Evolutionary conservation across 2,329 filamentous ascomycete genomes (phyloP).

Genomic region (Cucurbitaria berberidis): DNA sequence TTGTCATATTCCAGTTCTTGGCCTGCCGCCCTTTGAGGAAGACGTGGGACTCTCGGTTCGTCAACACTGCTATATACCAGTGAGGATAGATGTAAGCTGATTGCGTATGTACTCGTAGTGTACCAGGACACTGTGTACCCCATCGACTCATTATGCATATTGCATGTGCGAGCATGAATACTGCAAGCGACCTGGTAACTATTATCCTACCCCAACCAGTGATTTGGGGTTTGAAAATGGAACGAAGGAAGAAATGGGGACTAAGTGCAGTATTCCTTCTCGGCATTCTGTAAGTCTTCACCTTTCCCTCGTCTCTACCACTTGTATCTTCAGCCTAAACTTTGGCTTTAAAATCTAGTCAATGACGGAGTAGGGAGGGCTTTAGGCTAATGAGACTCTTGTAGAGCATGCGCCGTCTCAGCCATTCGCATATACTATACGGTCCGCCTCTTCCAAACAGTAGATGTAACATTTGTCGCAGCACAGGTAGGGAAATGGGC

Average conservation of each 20-base stretch:
- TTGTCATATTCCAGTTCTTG: conserved; percentile 24
- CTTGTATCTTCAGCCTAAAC: too few relatives aligned
- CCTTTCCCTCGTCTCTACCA: too few relatives aligned
- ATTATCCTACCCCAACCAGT: conserved; percentile 24
- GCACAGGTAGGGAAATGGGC: conserved; percentile 24
- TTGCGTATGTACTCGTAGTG: too few relatives aligned
- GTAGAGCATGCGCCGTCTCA: conserved; percentile 18
- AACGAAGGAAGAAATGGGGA: conserved; percentile 11
- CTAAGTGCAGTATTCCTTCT: conserved; percentile 21
- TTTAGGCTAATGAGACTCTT: too few relatives aligned
- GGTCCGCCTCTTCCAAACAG: conserved; percentile 6
- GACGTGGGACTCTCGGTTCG: conserved; percentile 21
- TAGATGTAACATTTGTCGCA: conserved; percentile 18
- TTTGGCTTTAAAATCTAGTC: background rate
- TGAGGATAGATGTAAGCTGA: too few relatives aligned
- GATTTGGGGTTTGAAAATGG: conserved; percentile 22
- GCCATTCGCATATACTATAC: conserved; percentile 19
- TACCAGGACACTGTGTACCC: conserved; percentile 12
- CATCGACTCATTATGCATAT: conserved; percentile 23
- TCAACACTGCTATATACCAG: too few relatives aligned
- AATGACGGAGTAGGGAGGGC: too few relatives aligned
- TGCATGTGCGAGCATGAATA: conserved; percentile 23
- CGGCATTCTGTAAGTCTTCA: conserved; percentile 18
- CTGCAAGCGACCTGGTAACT: conserved; percentile 23
- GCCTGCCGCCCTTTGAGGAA: conserved; percentile 23